phyloP scores from a whole-genome alignment of 2,329 filamentous ascomycete species.

The Pseudogymnoascus sp. region DNA sequence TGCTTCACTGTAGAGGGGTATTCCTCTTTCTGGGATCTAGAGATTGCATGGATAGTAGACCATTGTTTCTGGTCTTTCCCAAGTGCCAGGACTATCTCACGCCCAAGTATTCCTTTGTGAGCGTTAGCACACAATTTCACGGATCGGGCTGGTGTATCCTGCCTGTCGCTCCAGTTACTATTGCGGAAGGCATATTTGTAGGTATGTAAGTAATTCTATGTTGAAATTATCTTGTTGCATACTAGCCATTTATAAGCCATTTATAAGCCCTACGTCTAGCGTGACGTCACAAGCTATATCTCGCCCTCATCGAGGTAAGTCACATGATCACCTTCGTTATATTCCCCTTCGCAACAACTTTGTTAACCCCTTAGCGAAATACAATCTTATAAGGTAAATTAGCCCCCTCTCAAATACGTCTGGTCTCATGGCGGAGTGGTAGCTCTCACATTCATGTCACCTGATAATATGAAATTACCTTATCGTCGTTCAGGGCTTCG shows the following conservation, averaged over 20 bases:
- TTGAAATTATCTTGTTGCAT: neutral
- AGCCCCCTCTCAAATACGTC: too few relatives aligned
- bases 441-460: too few relatives aligned
- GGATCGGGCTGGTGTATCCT: neutral
- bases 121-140: neutral
- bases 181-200: conserved; percentile 16
- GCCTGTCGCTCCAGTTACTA: conserved; percentile 22
- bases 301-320: neutral
- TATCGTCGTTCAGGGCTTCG: too few relatives aligned
- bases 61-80: conserved; percentile 24
- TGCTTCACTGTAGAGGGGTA: conserved; percentile 28
- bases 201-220: neutral
- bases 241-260: neutral
- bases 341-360: too few relatives aligned
- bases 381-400: too few relatives aligned
- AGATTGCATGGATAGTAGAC: conserved; percentile 29
- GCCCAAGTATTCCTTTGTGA: conserved; percentile 24
- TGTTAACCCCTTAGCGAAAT: too few relatives aligned
- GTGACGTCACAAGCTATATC: neutral
- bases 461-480: too few relatives aligned
- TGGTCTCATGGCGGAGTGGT: too few relatives aligned
- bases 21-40: conserved; percentile 28
- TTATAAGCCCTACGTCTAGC: neutral
- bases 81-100: conserved; percentile 29
- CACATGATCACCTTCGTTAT: neutral